These are phyloP conservation scores for Rosa persica DNA, from an alignment of 306 rosid genomes.

Conservation along the genomic window DNA sequence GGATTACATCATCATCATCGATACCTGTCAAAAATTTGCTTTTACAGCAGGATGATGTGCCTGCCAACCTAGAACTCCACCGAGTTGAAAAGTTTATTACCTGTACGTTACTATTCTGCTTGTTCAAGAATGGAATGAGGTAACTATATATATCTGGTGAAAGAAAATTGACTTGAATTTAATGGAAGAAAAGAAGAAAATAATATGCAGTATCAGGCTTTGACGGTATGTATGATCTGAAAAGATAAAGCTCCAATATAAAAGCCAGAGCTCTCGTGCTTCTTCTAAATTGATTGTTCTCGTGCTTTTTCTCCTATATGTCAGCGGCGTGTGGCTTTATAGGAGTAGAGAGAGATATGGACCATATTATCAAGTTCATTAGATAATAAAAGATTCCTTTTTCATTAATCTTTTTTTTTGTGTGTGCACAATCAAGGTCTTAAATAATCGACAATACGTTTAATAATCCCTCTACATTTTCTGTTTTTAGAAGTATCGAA, in stretches of 20 bases:
- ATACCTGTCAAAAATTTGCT: too few relatives aligned
- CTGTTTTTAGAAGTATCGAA: not conserved
- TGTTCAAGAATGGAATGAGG: not conserved
- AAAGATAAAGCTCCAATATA: not conserved
- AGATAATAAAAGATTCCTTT: not conserved
- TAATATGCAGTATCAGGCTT: not conserved
- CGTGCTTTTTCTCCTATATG: not conserved
- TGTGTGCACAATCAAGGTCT: not conserved
- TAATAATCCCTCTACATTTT: not conserved
- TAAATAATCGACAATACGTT: too few relatives aligned
- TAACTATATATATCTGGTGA: not conserved
- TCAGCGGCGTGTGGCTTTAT: constrained; percentile 2
- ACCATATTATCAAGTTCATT: not conserved
- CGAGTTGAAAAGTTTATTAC: not conserved
- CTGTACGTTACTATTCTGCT: not conserved
- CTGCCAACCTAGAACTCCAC: not conserved
- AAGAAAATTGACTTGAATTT: not conserved
- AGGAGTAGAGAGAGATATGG: not conserved
- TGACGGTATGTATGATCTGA: not conserved
- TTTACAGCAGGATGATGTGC: not conserved
- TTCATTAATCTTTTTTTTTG: not conserved
- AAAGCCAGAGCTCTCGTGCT: not conserved
- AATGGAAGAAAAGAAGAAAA: not conserved
- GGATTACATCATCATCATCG: not conserved
- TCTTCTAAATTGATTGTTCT: not conserved